Evolutionary conservation across 1,284 basidiomycete species (phyloP).

Genomic region (Rhodotorula glutinis): DNA sequence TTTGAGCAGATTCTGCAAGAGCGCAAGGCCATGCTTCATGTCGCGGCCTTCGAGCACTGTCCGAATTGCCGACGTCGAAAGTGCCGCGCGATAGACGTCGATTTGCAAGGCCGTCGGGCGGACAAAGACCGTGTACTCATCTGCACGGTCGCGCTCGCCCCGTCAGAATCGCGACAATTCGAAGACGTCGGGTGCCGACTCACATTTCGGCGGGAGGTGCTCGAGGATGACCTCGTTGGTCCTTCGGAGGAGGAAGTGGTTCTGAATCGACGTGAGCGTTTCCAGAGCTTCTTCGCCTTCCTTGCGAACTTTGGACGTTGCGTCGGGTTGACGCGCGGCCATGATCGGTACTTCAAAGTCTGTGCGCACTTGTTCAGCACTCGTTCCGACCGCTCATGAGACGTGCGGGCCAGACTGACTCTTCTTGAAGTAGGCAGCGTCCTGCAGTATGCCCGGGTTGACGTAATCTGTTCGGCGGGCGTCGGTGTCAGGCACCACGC

Average conservation of each 20-base stretch:
- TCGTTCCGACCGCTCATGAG: no score
- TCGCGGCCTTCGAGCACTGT: constrained; percentile 30
- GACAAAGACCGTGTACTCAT: constrained; percentile 90
- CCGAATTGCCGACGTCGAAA: constrained; percentile 50
- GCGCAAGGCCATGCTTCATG: constrained; percentile 43
- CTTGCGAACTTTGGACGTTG: constrained; percentile 66
- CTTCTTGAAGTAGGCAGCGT: constrained; percentile 44
- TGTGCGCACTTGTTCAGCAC: no score
- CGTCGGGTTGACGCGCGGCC: constrained; percentile 75
- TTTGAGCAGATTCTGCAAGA: constrained; percentile 59
- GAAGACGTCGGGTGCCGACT: constrained; percentile 42
- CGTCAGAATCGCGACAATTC: no score
- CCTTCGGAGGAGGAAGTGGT: constrained; percentile 84
- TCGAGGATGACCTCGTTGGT: constrained; percentile 76
- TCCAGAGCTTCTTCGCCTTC: constrained; percentile 61
- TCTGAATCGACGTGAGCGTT: constrained; percentile 71
- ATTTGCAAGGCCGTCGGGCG: constrained; percentile 77
- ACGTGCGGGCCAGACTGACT: constrained; percentile 13
- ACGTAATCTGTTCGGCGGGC: constrained; percentile 75
- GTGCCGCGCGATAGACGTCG: constrained; percentile 71
- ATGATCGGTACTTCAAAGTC: constrained; percentile 88
- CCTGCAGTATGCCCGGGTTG: constrained; percentile 73
- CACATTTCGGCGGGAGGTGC: constrained; percentile 87
- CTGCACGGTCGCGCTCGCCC: no score
- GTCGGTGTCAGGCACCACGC: neutral